phyloP scores from a whole-genome alignment of 345 rosid genomes.

The Eutrema yunnanense region DNA sequence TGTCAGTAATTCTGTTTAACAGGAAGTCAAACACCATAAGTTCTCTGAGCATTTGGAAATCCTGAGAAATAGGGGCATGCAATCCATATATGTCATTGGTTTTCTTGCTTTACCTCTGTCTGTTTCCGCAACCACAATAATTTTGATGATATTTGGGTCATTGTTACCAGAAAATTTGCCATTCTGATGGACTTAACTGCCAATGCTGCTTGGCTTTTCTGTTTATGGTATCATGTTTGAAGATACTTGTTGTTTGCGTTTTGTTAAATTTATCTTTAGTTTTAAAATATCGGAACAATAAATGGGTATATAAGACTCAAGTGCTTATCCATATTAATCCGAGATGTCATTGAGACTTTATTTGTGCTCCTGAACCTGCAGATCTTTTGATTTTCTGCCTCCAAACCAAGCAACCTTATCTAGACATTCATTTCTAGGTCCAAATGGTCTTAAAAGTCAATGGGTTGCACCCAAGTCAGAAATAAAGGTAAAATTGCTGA shows the following conservation, averaged over 20 bases:
- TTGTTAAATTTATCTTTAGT: not conserved
- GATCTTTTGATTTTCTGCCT: slow-evolving; percentile 59
- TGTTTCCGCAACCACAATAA: not conserved
- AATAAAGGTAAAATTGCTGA: slow-evolving; percentile 51
- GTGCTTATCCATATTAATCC: not conserved
- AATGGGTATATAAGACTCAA: not conserved
- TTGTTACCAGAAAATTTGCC: not conserved
- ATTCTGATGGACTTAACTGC: not conserved
- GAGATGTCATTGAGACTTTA: not conserved
- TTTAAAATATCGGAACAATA: not conserved
- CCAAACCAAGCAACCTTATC: slow-evolving; percentile 89
- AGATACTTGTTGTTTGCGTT: not conserved
- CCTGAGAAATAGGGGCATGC: not conserved
- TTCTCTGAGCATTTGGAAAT: not conserved
- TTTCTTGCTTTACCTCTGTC: not conserved
- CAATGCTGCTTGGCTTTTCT: not conserved
- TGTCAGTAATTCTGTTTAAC: not conserved
- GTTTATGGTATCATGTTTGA: not conserved
- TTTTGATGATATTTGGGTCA: not conserved
- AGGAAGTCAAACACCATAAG: not conserved
- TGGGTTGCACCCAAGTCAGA: slow-evolving; percentile 75
- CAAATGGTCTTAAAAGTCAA: slow-evolving; percentile 81
- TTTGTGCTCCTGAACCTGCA: slow-evolving; percentile 28
- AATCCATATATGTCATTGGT: not conserved
- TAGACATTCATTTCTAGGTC: slow-evolving; percentile 88